Percentiles rank a stretch among this genome's conserved stretches.
phyloP scores from a whole-genome alignment of 345 rosid genomes.

The Mercurialis annua region DNA sequence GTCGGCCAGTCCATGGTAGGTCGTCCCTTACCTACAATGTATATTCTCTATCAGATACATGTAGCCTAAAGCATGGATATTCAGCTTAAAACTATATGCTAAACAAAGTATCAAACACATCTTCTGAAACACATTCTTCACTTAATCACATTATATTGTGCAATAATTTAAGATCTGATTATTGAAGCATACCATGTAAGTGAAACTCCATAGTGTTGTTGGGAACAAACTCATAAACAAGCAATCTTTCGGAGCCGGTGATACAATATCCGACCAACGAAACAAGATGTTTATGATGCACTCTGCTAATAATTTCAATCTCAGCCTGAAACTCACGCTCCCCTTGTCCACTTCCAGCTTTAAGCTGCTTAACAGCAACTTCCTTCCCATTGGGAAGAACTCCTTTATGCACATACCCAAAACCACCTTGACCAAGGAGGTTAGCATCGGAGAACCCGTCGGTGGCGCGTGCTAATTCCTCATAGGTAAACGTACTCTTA shows the following conservation, averaged over 20 bases:
- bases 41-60: conserved; percentile 13
- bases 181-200: conserved; percentile 24
- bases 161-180: neutral
- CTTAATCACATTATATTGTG: neutral
- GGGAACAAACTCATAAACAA: conserved; percentile 32
- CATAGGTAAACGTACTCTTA: conserved; percentile 41
- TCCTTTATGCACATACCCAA: conserved; percentile 32
- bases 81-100: neutral
- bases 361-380: conserved; percentile 25
- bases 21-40: conserved; percentile 52
- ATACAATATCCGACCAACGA: conserved; percentile 35
- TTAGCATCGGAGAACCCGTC: conserved; percentile 31
- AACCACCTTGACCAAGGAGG: conserved; percentile 34
- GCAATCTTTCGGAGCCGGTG: conserved; percentile 28
- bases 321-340: conserved; percentile 33
- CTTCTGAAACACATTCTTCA: neutral
- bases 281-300: conserved; percentile 34
- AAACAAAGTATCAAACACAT: neutral
- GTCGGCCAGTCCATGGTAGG: conserved; percentile 81
- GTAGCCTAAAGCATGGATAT: neutral
- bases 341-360: conserved; percentile 34
- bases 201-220: conserved; percentile 31
- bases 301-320: conserved; percentile 30
- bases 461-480: conserved; percentile 29
- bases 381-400: conserved; percentile 32